phyloP scores from a whole-genome alignment of 2,329 filamentous ascomycete genomes.

The Penicillium nordicum region DNA sequence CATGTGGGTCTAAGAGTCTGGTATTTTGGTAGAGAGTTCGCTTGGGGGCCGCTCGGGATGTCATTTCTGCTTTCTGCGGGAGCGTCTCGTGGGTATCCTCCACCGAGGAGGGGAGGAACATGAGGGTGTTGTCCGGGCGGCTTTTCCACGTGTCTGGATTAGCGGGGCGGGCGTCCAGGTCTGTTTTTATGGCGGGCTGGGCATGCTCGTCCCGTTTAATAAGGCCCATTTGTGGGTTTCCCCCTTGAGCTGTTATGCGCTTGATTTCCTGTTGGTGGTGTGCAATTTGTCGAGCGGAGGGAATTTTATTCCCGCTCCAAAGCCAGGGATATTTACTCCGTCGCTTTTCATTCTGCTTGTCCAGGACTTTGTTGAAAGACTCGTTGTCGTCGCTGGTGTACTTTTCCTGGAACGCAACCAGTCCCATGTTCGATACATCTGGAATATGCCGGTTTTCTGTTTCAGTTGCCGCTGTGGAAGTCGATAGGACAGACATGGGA shows the following conservation, averaged over 20 bases:
- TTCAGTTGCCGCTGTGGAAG: conserved; percentile 29
- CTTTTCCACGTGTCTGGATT: conserved; percentile 73
- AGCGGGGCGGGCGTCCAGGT: conserved; percentile 68
- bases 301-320: conserved; percentile 81
- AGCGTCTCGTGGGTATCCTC: conserved; percentile 58
- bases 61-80: conserved; percentile 64
- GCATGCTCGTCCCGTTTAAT: conserved; percentile 29
- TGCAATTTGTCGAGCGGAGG: conserved; percentile 58
- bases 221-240: conserved; percentile 56
- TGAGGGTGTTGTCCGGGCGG: conserved; percentile 74
- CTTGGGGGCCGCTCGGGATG: conserved; percentile 72
- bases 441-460: conserved; percentile 49
- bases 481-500: conserved; percentile 58
- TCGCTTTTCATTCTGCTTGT: conserved; percentile 81
- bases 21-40: conserved; percentile 80
- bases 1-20: conserved; percentile 58
- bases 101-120: conserved; percentile 63
- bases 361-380: conserved; percentile 87
- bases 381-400: conserved; percentile 99
- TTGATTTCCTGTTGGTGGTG: conserved; percentile 59
- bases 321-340: conserved; percentile 86
- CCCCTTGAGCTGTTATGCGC: conserved; percentile 63
- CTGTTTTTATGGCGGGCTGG: conserved; percentile 57
- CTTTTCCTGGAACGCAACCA: conserved; percentile 81
- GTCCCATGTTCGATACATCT: conserved; percentile 69